Evolutionary conservation across 2,329 filamentous ascomycete genomes (phyloP).

Genomic region (Diaporthe vexans): DNA sequence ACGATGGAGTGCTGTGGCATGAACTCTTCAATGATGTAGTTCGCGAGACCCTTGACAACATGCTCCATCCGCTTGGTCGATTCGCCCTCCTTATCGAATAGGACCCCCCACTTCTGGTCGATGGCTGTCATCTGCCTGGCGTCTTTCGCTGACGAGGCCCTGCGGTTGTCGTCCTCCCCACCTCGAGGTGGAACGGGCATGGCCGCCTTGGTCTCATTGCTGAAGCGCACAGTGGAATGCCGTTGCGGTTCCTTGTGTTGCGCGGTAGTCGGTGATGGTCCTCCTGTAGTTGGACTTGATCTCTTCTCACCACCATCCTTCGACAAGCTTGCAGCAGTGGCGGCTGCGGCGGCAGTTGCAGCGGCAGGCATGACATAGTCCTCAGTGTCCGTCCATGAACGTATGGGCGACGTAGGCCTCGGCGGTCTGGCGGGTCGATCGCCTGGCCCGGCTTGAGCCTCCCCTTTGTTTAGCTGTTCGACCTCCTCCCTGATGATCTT

Average conservation of each 20-base stretch:
- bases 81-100: constrained; percentile 78
- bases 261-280: neutral
- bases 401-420: constrained; percentile 22
- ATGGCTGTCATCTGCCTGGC: constrained; percentile 66
- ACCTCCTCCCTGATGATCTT: constrained; percentile 46
- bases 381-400: constrained; percentile 12
- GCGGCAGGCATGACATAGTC: neutral
- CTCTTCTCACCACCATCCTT: constrained; percentile 34
- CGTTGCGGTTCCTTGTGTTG: constrained; percentile 26
- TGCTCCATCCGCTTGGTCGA: constrained; percentile 78
- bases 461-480: constrained; percentile 36
- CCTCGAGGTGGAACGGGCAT: constrained; percentile 12
- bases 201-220: constrained; percentile 39
- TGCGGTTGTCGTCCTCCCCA: constrained; percentile 12
- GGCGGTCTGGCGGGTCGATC: constrained; percentile 18
- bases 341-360: constrained; percentile 14
- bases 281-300: constrained; percentile 17
- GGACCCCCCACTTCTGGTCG: constrained; percentile 81
- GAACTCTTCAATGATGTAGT: constrained; percentile 80
- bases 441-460: constrained; percentile 14
- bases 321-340: constrained; percentile 17
- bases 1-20: constrained; percentile 77
- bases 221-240: constrained; percentile 39
- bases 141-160: constrained; percentile 8
- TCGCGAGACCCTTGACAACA: constrained; percentile 80